Evolutionary conservation across 78 protist species (phyloP), one percentile per base, ranked within the genome.

Genomic region (Dictyostelium firmibasis): DNA sequence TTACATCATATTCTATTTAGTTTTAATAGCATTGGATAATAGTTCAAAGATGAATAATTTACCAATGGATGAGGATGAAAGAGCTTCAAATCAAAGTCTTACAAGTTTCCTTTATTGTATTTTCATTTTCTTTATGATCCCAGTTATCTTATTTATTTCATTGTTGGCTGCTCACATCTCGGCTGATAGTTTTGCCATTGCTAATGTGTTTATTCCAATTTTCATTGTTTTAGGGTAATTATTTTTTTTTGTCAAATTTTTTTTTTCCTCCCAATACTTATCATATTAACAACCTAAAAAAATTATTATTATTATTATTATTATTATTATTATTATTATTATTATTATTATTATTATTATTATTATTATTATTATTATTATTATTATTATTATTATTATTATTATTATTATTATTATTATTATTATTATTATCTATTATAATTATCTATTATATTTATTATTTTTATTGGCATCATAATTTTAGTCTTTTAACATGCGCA

Each of bases 141-240:
- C 84, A 23, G 8, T 86, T 7, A 57, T 86, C 11, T 27, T 86
- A 25, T 86, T 86, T 23, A 50, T 86, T 36, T 60, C 84, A 13
- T 38, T 86, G 25, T 38, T 86, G n/a, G 81, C 47, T 2, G 43
- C 92, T 4, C 47, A 86, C 38, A 44, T 86, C 14, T 23, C 57
- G 6, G 84, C 70, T 9, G 81, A 60, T 4, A 29, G 62, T 5
- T 86, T 36, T 53, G 9, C 78, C 2, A 86, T 86, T 60, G 92
- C 85, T 0, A 9, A 44, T n/a, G 84, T 86, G 4, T 86, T 86
- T 14, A 57, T 76, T 41, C 92, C 92, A 38, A 29, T 86, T 20
- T 86, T 86, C 29, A 86, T 86, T 76, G 18, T 86, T 27, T 27
- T 53, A 14, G 92, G 92, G 77, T 57, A 33, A 57, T 25, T 43